phyloP scores from a whole-genome alignment of 1,284 basidiomycete genomes.

The Phellopilus nigrolimitatus region DNA sequence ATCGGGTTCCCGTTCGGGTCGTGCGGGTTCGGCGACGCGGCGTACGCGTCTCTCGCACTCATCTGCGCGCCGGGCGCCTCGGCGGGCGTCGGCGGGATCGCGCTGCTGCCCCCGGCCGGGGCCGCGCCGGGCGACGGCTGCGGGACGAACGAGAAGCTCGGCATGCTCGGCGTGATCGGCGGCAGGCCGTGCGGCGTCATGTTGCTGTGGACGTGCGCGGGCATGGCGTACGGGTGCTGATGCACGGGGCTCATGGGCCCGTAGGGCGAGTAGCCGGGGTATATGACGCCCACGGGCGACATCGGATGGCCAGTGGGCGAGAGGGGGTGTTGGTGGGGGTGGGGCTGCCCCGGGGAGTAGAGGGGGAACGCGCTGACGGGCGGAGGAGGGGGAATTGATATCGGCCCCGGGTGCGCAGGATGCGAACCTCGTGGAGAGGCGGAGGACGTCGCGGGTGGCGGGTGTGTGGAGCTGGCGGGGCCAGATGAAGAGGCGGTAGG shows the following conservation, averaged over 20 bases:
- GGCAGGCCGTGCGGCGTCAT: constrained; percentile 68
- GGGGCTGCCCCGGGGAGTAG: constrained; percentile 15
- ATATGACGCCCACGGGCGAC: constrained; percentile 3
- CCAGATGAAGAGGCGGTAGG: neutral
- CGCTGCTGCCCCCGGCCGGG: constrained; percentile 17
- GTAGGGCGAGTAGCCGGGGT: constrained; percentile 3
- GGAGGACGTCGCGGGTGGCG: neutral
- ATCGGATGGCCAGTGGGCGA: constrained; percentile 15
- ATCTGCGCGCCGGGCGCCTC: neutral
- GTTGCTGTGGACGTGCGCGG: constrained; percentile 30
- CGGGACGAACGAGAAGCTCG: constrained; percentile 63
- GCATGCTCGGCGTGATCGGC: constrained; percentile 77
- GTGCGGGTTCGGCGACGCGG: neutral
- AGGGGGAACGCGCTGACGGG: constrained; percentile 38
- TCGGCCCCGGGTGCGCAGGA: constrained; percentile 64
- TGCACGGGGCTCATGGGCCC: constrained; percentile 12
- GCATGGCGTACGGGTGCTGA: constrained; percentile 12
- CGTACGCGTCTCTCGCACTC: neutral
- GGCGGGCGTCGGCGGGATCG: constrained; percentile 14
- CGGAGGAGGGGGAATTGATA: constrained; percentile 58
- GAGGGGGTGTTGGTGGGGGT: constrained; percentile 9
- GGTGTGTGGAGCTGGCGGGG: neutral
- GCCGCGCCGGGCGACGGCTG: constrained; percentile 35
- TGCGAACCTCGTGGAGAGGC: constrained; percentile 30
- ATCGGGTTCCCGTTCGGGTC: neutral